Evolutionary conservation across 202 grass and related monocot genomes (phyloP).

Genomic region (Eragrostis tef): DNA sequence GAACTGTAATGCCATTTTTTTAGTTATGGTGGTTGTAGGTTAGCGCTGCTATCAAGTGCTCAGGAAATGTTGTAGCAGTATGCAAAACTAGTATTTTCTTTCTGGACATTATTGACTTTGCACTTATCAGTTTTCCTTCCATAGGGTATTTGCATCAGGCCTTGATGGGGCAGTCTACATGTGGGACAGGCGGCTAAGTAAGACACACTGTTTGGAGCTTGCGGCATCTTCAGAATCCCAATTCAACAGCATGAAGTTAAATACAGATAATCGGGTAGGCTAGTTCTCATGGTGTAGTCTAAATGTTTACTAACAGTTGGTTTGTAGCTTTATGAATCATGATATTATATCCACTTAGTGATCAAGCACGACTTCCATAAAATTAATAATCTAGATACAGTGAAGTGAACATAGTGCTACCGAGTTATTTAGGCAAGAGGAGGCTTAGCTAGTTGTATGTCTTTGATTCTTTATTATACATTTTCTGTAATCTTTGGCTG

Average conservation of each 20-base stretch:
- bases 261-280: conserved; percentile 69
- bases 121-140: conserved; percentile 28
- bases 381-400: conserved; percentile 23
- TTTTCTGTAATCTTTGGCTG: not conserved
- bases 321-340: too few relatives aligned
- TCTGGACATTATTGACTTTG: conserved; percentile 31
- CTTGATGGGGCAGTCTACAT: conserved; percentile 81
- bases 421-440: not conserved
- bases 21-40: not conserved
- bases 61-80: not conserved
- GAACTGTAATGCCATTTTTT: not conserved
- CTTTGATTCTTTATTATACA: not conserved
- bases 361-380: not conserved
- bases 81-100: not conserved
- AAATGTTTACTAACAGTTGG: too few relatives aligned
- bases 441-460: not conserved
- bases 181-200: conserved; percentile 81
- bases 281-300: not conserved
- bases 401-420: conserved; percentile 10
- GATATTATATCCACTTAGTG: not conserved
- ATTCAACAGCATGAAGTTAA: conserved; percentile 74
- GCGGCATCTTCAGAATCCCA: conserved; percentile 63
- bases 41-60: conserved; percentile 15
- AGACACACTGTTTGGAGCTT: conserved; percentile 74
- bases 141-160: conserved; percentile 84